phyloP scores from a whole-genome alignment of 495 filamentous ascomycete species.

The Penicillium pulvis region DNA sequence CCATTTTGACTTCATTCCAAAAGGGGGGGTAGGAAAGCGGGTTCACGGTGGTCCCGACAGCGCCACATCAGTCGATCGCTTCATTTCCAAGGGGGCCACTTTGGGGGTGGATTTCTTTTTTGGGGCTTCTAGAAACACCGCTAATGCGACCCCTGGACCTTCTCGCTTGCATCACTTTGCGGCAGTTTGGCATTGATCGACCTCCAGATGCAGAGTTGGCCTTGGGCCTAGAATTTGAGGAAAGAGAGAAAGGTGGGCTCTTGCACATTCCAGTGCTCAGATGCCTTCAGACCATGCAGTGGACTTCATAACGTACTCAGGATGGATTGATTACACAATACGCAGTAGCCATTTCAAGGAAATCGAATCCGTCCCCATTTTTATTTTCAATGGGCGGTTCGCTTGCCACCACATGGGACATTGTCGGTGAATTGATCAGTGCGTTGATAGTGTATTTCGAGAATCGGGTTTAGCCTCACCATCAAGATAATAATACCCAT shows the following conservation, averaged over 20 bases:
- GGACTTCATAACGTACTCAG: not conserved
- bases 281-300: not conserved
- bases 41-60: conserved; percentile 2
- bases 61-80: conserved; percentile 8
- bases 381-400: not conserved
- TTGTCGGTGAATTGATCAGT: not conserved
- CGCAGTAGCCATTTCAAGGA: not conserved
- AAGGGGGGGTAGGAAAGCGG: conserved; percentile 5
- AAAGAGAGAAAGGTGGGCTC: not conserved
- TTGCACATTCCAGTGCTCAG: conserved; percentile 4
- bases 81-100: not conserved
- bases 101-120: not conserved
- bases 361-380: not conserved
- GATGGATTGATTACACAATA: not conserved
- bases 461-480: not conserved
- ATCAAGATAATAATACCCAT: too few relatives aligned
- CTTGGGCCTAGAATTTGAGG: not conserved
- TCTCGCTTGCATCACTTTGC: conserved; percentile 6
- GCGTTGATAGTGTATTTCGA: not conserved
- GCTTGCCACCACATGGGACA: not conserved
- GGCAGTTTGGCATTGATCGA: conserved; percentile 14
- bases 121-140: conserved; percentile 14
- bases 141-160: conserved; percentile 9
- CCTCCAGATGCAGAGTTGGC: not conserved
- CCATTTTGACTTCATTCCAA: conserved; percentile 4